phyloP scores from a whole-genome alignment of 768 basidiomycete species.

The Pulveroboletus sp. region DNA sequence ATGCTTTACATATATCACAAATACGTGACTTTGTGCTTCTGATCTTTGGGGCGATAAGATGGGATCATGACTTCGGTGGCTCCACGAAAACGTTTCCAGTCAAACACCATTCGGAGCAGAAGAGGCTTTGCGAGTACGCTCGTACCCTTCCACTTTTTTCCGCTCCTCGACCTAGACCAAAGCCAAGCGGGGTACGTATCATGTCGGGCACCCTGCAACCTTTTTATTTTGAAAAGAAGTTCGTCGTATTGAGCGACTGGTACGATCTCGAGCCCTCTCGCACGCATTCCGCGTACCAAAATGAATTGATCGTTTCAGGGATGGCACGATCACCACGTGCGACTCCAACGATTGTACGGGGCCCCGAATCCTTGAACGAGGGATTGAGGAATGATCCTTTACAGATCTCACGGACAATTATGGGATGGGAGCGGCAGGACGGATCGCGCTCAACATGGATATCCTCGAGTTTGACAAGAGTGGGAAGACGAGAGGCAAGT shows the following conservation, averaged over 20 bases:
- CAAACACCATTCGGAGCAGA: too few relatives aligned
- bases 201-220: conserved; percentile 18
- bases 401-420: conserved; percentile 86
- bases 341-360: conserved; percentile 91
- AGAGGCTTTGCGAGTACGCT: background rate
- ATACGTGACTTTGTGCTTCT: background rate
- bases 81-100: conserved; percentile 19
- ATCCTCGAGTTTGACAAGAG: conserved; percentile 52
- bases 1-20: background rate
- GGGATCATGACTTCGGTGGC: background rate
- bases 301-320: conserved; percentile 45
- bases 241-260: conserved; percentile 90
- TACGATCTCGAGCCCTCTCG: conserved; percentile 33
- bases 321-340: conserved; percentile 88
- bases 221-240: conserved; percentile 58
- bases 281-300: background rate
- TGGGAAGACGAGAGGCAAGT: conserved; percentile 17
- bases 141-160: background rate
- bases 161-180: background rate
- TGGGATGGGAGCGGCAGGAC: conserved; percentile 72
- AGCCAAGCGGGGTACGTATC: background rate
- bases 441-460: conserved; percentile 62
- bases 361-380: background rate
- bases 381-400: background rate
- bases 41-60: conserved; percentile 20